Conservation (phyloP, 768 basidiomycete genomes). For the Pulveroboletus ravenelii region DNA sequence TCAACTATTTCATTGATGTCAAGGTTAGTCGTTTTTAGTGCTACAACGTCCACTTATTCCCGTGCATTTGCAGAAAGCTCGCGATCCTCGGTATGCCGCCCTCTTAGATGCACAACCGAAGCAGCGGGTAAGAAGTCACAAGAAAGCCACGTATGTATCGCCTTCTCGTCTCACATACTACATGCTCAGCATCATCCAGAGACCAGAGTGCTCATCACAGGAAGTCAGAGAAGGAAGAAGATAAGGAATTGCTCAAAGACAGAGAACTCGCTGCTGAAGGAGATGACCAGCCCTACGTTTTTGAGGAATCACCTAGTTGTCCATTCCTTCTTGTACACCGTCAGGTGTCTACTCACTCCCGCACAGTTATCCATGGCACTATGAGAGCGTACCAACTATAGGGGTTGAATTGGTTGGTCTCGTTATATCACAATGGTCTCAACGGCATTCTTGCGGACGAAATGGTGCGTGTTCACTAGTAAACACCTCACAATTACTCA, state of each 20-base stretch:
- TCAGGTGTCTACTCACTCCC: constrained; percentile 2
- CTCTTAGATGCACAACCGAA: constrained; percentile 84
- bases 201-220: constrained; percentile 79
- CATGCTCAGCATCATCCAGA: constrained; percentile 35
- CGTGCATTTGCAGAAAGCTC: constrained; percentile 53
- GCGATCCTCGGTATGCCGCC: constrained; percentile 90
- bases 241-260: constrained; percentile 89
- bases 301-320: constrained; percentile 94
- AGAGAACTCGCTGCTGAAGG: constrained; percentile 76
- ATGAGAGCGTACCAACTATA: constrained; percentile 96
- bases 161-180: background rate
- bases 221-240: constrained; percentile 98
- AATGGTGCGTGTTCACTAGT: constrained; percentile 51
- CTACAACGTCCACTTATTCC: background rate
- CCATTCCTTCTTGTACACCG: constrained; percentile 11
- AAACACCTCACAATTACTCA: background rate
- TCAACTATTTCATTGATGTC: constrained; percentile 97
- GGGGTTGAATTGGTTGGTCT: constrained; percentile 96
- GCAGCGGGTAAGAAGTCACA: constrained; percentile 78
- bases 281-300: constrained; percentile 88
- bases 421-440: constrained; percentile 91
- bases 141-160: constrained; percentile 64
- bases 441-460: constrained; percentile 98
- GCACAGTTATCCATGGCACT: constrained; percentile 73
- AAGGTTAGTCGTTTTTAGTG: constrained; percentile 50